phyloP scores from a whole-genome alignment of 371 early-diverging fungal genomes.

The Fennellomyces sp. region DNA sequence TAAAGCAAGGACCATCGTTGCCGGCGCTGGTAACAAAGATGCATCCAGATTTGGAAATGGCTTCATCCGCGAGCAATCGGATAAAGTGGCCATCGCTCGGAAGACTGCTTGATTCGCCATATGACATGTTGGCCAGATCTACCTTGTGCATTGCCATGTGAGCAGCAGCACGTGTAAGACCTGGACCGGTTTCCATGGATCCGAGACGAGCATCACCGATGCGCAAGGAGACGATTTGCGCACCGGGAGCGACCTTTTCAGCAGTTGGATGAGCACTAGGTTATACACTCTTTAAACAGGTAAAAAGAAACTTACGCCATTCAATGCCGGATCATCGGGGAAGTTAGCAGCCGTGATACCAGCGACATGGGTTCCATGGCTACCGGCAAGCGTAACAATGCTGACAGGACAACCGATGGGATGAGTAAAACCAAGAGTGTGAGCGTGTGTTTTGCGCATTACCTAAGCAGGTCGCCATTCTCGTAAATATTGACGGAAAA shows the following conservation, averaged over 20 bases:
- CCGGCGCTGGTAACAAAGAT: slow-evolving; percentile 92
- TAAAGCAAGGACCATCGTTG: slow-evolving; percentile 89
- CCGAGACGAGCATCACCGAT: slow-evolving; percentile 90
- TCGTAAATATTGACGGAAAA: slow-evolving; percentile 93
- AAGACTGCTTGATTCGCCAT: slow-evolving; percentile 81
- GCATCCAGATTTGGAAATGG: slow-evolving; percentile 79
- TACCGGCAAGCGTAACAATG: slow-evolving; percentile 82
- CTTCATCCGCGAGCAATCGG: slow-evolving; percentile 79
- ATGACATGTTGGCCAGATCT: slow-evolving; percentile 96
- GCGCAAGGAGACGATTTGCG: slow-evolving; percentile 91
- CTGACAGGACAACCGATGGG: slow-evolving; percentile 17
- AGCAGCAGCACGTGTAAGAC: slow-evolving; percentile 82
- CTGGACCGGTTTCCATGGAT: slow-evolving; percentile 88
- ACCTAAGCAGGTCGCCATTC: slow-evolving; percentile 73
- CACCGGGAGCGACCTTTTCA: slow-evolving; percentile 81
- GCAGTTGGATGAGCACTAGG: not conserved
- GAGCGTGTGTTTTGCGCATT: not conserved
- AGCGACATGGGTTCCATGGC: slow-evolving; percentile 96
- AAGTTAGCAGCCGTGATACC: slow-evolving; percentile 84
- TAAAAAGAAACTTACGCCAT: slow-evolving; percentile 70
- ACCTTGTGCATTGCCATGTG: slow-evolving; percentile 77
- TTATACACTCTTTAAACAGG: not conserved
- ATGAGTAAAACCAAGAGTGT: not conserved
- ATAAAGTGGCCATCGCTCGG: slow-evolving; percentile 83
- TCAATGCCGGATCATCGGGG: slow-evolving; percentile 81